Base-by-base conservation (phyloP, 257 asterid genomes). In the Agastache rugosa region DNA sequence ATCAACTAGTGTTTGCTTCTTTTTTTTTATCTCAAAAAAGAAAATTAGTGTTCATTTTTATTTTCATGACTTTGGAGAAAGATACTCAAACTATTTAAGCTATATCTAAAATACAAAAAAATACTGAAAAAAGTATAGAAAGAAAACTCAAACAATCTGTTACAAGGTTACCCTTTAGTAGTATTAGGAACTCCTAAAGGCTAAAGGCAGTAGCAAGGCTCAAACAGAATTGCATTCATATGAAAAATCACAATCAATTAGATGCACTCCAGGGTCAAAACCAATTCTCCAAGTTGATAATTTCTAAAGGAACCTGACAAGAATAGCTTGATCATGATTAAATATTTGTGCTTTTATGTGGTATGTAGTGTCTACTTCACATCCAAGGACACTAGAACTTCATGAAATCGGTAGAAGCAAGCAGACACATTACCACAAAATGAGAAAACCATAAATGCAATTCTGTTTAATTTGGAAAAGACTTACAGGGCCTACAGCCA, bases 401-500 rank as follows among this genome's bases (percentile, higher is more conserved):
- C 71, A 17, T 47, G 47, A 54, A 44, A 23, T 6, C n/a, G 62
- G 48, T 4, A 56, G 51, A 42, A n/a, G 69, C n/a, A 12, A 17
- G 10, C 17, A 16, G 29, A 37, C 41, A 55, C 58, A 65, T 29
- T 54, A 53, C 69, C 79, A 64, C 45, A 29, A 54, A 17, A 71
- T 67, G 15, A 55, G 74, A 25, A 62, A 12, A 47, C 50, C 55
- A 58, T 51, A 53, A 3, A 44, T 71, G 56, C 22, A 58, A 50
- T 61, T 8, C 42, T 48, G 23, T 31, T 17, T 14, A 53, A 60
- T 34, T 74, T 62, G 60, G 47, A 79, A 81, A 63, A 47, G 63
- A 86, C 96, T 78, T 84, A 93, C 98, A 16, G 45, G 79, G 72
- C 45, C 50, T n/a, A 77, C 82, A 80, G 71, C 91, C 93, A 78